A percentile compares a stretch with the other conserved stretches of the same genome.
phyloP scores from a whole-genome alignment of 768 basidiomycete species.

The Boletellus ananiceps region DNA sequence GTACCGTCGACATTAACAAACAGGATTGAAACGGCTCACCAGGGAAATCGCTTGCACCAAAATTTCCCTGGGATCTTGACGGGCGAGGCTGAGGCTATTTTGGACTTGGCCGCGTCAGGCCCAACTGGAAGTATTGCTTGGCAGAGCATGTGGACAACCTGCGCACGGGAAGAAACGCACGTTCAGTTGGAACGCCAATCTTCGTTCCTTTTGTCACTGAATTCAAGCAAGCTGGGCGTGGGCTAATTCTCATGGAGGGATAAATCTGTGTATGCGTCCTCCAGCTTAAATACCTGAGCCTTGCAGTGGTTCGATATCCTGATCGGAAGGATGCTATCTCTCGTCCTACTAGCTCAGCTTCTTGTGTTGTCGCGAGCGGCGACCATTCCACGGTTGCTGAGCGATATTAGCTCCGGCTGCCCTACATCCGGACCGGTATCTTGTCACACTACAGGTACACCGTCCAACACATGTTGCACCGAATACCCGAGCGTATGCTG shows the following conservation, averaged over 20 bases:
- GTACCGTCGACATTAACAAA: conserved; percentile 1
- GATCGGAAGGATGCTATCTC: conserved; percentile 7
- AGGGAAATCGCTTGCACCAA: not conserved
- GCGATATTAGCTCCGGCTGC: conserved; percentile 47
- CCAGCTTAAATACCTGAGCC: conserved; percentile 14
- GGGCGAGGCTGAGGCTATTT: too few relatives aligned
- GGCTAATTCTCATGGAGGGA: not conserved
- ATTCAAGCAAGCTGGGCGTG: not conserved
- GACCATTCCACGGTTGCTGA: conserved; percentile 26
- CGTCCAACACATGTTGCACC: conserved; percentile 54
- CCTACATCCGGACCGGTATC: conserved; percentile 45
- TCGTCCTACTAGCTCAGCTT: conserved; percentile 20
- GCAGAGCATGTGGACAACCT: not conserved
- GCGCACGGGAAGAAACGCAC: not conserved
- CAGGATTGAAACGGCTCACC: not conserved
- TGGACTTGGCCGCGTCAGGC: not conserved
- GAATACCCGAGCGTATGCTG: conserved; percentile 57
- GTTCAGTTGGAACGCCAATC: not conserved
- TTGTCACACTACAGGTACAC: conserved; percentile 48
- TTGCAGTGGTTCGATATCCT: not conserved
- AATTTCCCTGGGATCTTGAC: not conserved
- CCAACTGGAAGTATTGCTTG: not conserved
- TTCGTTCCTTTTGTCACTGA: not conserved
- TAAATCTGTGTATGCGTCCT: not conserved
- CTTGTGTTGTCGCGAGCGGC: conserved; percentile 15